Evolutionary conservation across 2,329 filamentous ascomycete species (phyloP).

Genomic region (Aspergillus hortae): DNA sequence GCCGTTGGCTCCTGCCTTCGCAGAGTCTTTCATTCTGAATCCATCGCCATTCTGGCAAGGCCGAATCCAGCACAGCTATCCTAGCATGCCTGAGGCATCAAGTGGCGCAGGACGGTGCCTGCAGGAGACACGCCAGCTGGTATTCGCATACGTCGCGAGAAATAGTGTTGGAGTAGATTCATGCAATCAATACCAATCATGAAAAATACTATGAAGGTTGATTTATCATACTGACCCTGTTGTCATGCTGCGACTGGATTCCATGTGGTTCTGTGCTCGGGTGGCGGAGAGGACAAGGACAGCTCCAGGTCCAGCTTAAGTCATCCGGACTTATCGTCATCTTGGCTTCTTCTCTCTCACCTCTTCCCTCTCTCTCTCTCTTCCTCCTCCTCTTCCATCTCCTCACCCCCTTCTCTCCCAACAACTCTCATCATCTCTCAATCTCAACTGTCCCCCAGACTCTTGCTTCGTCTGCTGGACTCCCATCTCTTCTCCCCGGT

Average conservation of each 20-base stretch:
- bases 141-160: neutral
- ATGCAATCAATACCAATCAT: neutral
- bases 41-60: no score
- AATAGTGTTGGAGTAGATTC: no score
- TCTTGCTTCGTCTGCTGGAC: conserved; percentile 14
- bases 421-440: conserved; percentile 1
- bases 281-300: conserved; percentile 14
- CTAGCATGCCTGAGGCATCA: no score
- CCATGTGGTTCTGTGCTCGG: conserved; percentile 36
- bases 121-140: neutral
- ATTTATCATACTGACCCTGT: no score
- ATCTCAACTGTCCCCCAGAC: conserved; percentile 8
- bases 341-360: conserved; percentile 21
- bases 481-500: conserved; percentile 6
- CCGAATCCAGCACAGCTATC: no score
- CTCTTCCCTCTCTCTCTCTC: conserved; percentile 19
- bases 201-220: neutral
- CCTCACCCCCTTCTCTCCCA: conserved; percentile 9
- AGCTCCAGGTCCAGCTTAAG: conserved; percentile 23
- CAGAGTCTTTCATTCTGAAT: no score
- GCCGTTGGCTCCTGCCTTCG: no score
- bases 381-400: conserved; percentile 4
- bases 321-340: conserved; percentile 24
- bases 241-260: conserved; percentile 26
- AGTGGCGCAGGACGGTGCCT: no score